Evolutionary conservation across 2,329 filamentous ascomycete genomes (phyloP), one percentile per base, ranked within the genome.

Genomic region (Fusarium sp.): DNA sequence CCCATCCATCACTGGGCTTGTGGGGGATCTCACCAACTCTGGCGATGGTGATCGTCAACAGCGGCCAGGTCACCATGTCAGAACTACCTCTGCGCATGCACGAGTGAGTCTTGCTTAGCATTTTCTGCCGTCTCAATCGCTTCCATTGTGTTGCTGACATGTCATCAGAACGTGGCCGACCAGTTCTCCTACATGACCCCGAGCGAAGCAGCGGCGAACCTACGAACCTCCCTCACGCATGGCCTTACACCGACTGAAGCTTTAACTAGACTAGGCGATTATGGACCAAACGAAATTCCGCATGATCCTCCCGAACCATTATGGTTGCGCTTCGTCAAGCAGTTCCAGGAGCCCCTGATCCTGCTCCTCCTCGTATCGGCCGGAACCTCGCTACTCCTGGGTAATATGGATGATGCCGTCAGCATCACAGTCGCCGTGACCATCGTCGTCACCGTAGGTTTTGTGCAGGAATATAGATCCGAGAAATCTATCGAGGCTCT

Each of bases 401-500:
- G 95, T 61, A 99, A 99, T 80, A 91, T 92, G 80, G 96, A 98
- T 78, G 97, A 99, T 85, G 96, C 96, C 7, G 86, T 99, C 78
- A 98, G 96, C 83, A 99, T 99, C 80, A 94, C 96, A 0, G 92
- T 98, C 35, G 97, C 97, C 2, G 97, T 99, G 25, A 98, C 95
- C 30, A 99, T 99, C 77, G 97, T 99, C 7, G 95, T 99, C 27
- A 93, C 93, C 0, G 97, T 99, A 47, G 97, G 96, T 2, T 99
- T 99, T 78, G 91, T 98, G 62, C 97, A 99, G 81, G 97, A 99
- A 84, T 99, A 99, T 82, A 90, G 97, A 68, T 98, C 97, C 9
- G 97, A 99, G 82, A 97, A 99, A 84, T 98, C 96, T 4, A 91
- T 99, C 75, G 97, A 99, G 83, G 97, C 97, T 22, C 86, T 99